Percentiles rank a stretch among this genome's conserved stretches.
These are phyloP conservation scores for Rhododendron simsii DNA, from an alignment of 148 eudicot genomes.

Conservation along the genomic window DNA sequence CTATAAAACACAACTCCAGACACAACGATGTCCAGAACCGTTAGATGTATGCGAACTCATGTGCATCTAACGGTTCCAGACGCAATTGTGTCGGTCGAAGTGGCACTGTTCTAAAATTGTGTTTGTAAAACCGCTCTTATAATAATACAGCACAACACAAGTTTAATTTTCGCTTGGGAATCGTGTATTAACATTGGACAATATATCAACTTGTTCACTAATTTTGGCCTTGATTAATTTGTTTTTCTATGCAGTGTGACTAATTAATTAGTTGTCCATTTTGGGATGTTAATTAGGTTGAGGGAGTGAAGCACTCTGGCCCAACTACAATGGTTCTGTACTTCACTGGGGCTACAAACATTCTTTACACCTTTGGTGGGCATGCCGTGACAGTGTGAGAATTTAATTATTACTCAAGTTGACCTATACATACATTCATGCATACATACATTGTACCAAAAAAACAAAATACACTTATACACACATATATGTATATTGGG, in stretches of 20 bases:
- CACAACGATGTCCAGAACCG: neutral
- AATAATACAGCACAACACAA: neutral
- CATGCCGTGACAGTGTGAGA: constrained; percentile 84
- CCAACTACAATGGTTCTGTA: constrained; percentile 63
- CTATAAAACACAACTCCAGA: neutral
- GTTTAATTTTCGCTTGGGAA: constrained; percentile 22
- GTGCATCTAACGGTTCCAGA: no score
- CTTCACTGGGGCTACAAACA: constrained; percentile 87
- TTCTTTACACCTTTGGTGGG: constrained; percentile 80
- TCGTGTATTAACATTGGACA: neutral
- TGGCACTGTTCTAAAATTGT: no score
- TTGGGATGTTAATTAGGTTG: constrained; percentile 38
- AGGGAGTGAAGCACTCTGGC: constrained; percentile 69
- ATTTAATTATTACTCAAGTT: constrained; percentile 12
- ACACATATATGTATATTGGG: neutral
- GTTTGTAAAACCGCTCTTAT: no score
- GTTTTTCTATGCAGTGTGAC: neutral
- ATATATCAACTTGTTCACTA: neutral
- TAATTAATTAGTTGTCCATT: constrained; percentile 1
- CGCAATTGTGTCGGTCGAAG: no score
- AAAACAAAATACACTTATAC: neutral
- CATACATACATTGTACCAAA: neutral
- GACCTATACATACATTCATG: neutral
- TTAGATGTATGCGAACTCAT: no score
- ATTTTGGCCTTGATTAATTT: neutral